Evolutionary conservation across 306 rosid species (phyloP), one percentile per base, ranked within the genome.

Genomic region (Cucurbita argyrosperma): DNA sequence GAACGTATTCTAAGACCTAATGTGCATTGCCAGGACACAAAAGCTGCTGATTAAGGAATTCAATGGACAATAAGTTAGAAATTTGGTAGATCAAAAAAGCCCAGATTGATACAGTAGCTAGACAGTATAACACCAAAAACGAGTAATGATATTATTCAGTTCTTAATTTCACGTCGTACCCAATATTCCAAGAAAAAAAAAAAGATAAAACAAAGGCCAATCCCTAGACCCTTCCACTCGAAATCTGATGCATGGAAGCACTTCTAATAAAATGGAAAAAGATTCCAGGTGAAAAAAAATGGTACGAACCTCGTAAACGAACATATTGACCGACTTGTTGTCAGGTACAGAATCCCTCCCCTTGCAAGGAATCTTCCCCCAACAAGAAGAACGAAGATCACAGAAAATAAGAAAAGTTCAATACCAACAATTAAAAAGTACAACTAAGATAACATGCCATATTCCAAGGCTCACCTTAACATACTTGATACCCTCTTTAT

Each of bases 331-430:
- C 51, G 99, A 82, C 14, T 83, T 56, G 82, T 88, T 88, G 79
- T 95, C 99, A 75, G 99, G 99, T 77, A 88, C 97, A 72, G 99
- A 88, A 81, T 81, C 96, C 26, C 99, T 88, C 42, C 99, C 99
- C 83, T 61, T 89, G 96, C 99, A 95, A 37, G 86, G 92, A 79
- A 95, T 95, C 99, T 95, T 82, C 74, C 81, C 37, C 77, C 86
- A 76, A 84, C 80, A 83, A 76, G 8, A 71, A 67, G 65, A 68
- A 76, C 76, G 47, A 38, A 76, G 21, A 80, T 64, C 55, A 63
- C 78, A 60, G 76, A 61, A 78, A 42, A 62, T 40, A 76, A 26
- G 39, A 11, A 53, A 26, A 56, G 63, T 45, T 75, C 56, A 79
- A 81, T 50, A 53, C 75, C 65, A 61, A 47, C 63, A 78, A 10